A percentile compares a stretch with the other conserved stretches of the same genome.
phyloP scores from a whole-genome alignment of 2,329 filamentous ascomycete genomes.

The Cladosporium sp. region DNA sequence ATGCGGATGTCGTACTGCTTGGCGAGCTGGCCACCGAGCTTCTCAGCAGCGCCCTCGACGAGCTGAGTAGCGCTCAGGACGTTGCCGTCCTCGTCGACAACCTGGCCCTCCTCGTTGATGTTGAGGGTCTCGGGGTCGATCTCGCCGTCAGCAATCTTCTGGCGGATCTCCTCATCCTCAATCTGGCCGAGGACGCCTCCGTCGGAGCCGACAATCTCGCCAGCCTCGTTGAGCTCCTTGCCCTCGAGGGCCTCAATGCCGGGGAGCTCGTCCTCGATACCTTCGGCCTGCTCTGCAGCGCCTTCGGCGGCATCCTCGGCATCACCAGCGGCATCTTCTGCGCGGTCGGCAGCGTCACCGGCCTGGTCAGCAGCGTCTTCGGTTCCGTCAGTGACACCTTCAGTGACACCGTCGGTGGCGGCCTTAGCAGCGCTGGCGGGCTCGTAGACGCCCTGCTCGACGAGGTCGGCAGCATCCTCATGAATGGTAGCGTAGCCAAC shows the following conservation, averaged over 20 bases:
- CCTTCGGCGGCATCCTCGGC: conserved; percentile 34
- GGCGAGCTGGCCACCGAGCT: conserved; percentile 44
- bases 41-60: conserved; percentile 50
- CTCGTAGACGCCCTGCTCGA: conserved; percentile 48
- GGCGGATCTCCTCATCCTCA: conserved; percentile 45
- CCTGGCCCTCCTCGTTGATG: conserved; percentile 53
- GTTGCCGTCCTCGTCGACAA: conserved; percentile 53
- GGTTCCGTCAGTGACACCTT: conserved; percentile 41
- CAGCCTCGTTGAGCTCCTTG: conserved; percentile 52
- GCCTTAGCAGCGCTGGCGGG: conserved; percentile 44
- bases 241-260: conserved; percentile 54
- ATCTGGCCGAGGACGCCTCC: conserved; percentile 53
- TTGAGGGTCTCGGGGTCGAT: conserved; percentile 50
- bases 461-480: conserved; percentile 43
- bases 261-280: conserved; percentile 51
- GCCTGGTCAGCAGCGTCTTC: conserved; percentile 24
- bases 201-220: conserved; percentile 51
- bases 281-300: conserved; percentile 33
- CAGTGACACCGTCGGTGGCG: conserved; percentile 45
- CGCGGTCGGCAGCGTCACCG: conserved; percentile 32
- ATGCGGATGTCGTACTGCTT: conserved; percentile 48
- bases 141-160: conserved; percentile 40
- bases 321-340: conserved; percentile 33
- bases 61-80: conserved; percentile 53
- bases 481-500: conserved; percentile 54